Evolutionary conservation across 2,329 filamentous ascomycete species (phyloP).

Genomic region (Plenodomus lindquistii): DNA sequence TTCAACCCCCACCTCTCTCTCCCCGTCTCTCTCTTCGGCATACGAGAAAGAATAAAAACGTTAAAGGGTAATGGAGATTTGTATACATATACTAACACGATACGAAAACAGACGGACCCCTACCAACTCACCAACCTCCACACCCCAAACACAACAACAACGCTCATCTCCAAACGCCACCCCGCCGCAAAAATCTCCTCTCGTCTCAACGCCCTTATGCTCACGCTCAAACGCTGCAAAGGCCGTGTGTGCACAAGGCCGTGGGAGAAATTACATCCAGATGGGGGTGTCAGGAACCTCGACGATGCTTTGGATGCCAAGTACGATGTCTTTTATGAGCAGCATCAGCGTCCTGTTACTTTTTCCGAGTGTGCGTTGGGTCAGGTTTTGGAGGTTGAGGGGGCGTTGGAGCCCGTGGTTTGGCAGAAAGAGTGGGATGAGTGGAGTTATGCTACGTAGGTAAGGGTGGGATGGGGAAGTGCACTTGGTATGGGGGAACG

Average conservation of each 20-base stretch:
- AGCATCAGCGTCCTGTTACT: conserved; percentile 55
- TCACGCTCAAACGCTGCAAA: conserved; percentile 66
- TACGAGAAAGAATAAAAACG: no score
- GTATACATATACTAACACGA: no score
- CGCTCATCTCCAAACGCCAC: conserved; percentile 2
- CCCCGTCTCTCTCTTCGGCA: not conserved
- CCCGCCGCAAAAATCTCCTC: conserved; percentile 9
- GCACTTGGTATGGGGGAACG: not conserved
- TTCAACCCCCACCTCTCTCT: no score
- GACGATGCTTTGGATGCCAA: conserved; percentile 53
- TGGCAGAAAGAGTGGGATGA: conserved; percentile 23
- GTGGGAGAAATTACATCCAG: conserved; percentile 62
- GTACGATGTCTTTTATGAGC: conserved; percentile 60
- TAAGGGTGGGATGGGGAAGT: no score
- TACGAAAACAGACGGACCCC: conserved; percentile 33
- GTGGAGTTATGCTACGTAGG: conserved; percentile 15
- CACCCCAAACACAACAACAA: not conserved
- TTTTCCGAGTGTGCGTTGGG: conserved; percentile 61
- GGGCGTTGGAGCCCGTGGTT: conserved; percentile 33
- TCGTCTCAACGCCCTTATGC: conserved; percentile 59
- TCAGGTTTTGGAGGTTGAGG: conserved; percentile 61
- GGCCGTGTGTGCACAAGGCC: conserved; percentile 58
- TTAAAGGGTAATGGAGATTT: no score
- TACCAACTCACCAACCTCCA: conserved; percentile 43
- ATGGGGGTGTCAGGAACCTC: conserved; percentile 56